Base-by-base conservation (phyloP, 768 basidiomycete genomes). In the Gautieria morchelliformis region DNA sequence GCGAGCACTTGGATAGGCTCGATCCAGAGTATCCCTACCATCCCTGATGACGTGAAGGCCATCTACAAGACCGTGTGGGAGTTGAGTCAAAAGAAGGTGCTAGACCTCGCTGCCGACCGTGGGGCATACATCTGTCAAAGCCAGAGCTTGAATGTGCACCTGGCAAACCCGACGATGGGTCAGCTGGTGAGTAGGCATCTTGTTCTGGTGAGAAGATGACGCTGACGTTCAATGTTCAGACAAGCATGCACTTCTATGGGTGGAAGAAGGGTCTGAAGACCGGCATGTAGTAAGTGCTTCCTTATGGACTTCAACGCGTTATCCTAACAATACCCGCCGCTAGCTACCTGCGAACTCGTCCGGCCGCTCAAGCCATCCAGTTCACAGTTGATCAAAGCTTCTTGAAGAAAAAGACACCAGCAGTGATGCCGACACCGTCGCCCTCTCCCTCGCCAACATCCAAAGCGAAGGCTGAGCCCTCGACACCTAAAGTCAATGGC, bases 51-150 rank as follows among this genome's bases (percentile, higher is more conserved):
- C 62, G 78, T 94, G 72, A 97, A 96, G 74, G 89, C 90, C 0
- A 93, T 99, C 74, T 99, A 99, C 83, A 97, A 97, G 78, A 99
- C 95, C n/a, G 95, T 97, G 50, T 99, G 95, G 95, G 95, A 99
- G 75, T 94, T 99, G 71, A 86, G 83, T 46, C 95, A 98, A 76
- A 98, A 97, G 89, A 93, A 91, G 69, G 84, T 99, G 62, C 85
- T 99, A 58, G 96, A 99, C 74, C 79, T 99, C 63, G 88, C 96
- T 53, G 96, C 96, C n/a, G 96, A 99, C 69, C 93, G 96, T 60
- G 95, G 94, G 40, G 93, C 96, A 1, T 99, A 85, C 76, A 96
- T 98, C 71, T 95, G 93, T 73, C 95, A 99, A 71, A 86, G 84
- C 63, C 95, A 98, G 74, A 88, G 85, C 60, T 74, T 99, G 69